phyloP scores from a whole-genome alignment of 805 yeast genomes.

The Zygoascus flipseniorum region DNA sequence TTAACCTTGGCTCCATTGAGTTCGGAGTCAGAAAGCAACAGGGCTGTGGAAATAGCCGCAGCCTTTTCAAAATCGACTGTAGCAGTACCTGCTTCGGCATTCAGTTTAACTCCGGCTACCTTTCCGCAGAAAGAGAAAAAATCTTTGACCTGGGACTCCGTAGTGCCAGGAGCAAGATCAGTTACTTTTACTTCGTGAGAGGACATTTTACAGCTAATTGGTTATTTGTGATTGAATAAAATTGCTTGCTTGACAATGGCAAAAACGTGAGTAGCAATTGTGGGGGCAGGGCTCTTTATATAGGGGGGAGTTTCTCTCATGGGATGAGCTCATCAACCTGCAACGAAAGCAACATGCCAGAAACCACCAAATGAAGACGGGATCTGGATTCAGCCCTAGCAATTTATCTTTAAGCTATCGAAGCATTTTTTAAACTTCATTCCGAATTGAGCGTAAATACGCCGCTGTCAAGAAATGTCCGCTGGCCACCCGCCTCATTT shows the following conservation, averaged over 20 bases:
- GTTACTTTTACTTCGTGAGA: slow-evolving; percentile 28
- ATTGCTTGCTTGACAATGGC: neutral
- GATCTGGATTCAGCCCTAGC: no score
- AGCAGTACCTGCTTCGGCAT: slow-evolving; percentile 29
- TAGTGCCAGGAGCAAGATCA: slow-evolving; percentile 43
- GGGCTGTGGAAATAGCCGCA: slow-evolving; percentile 62
- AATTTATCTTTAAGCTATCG: no score
- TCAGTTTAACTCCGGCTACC: slow-evolving; percentile 24
- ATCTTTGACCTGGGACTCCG: slow-evolving; percentile 46
- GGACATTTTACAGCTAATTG: slow-evolving; percentile 1
- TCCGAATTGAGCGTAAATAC: no score
- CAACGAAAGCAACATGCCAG: no score
- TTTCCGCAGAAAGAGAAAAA: slow-evolving; percentile 74
- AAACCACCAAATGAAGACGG: no score
- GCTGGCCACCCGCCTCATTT: no score
- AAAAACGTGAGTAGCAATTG: neutral
- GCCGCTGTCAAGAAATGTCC: no score
- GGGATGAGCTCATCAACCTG: no score
- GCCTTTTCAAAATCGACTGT: slow-evolving; percentile 47
- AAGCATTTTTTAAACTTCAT: no score
- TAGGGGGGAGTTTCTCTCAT: no score
- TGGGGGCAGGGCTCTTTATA: neutral
- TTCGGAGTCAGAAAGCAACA: slow-evolving; percentile 65
- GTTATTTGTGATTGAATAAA: neutral
- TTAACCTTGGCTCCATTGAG: slow-evolving; percentile 49